Evolutionary conservation across 2,329 filamentous ascomycete species (phyloP).

Genomic region (Drechslerella stenobrocha): DNA sequence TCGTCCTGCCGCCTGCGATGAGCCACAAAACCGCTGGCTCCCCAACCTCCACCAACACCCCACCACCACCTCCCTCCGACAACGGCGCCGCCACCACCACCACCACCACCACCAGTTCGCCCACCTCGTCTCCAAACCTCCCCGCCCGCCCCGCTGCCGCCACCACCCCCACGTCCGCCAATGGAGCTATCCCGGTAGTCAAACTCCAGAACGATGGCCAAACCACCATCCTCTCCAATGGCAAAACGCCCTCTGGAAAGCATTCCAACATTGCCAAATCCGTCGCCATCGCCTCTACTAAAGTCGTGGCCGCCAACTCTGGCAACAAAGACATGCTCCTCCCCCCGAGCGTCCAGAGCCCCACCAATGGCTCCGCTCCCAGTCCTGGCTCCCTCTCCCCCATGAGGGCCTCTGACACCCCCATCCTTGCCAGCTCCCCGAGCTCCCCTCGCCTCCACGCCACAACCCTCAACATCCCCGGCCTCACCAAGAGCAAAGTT

Average conservation of each 20-base stretch:
- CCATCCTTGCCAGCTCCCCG: slow-evolving; percentile 21
- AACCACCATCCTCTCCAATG: not conserved
- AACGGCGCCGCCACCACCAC: not conserved
- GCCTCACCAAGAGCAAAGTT: slow-evolving; percentile 90
- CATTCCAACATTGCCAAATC: slow-evolving; percentile 44
- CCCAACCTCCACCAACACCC: slow-evolving; percentile 26
- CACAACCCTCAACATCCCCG: slow-evolving; percentile 55
- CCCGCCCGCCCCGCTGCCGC: slow-evolving; percentile 22
- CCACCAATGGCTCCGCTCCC: slow-evolving; percentile 3
- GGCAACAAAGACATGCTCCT: slow-evolving; percentile 47
- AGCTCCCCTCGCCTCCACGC: slow-evolving; percentile 45
- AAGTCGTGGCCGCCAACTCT: slow-evolving; percentile 40
- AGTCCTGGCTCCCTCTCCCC: slow-evolving; percentile 18
- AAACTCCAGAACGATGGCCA: slow-evolving; percentile 20
- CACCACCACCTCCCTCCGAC: slow-evolving; percentile 4
- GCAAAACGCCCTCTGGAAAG: slow-evolving; percentile 36
- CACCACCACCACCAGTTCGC: slow-evolving; percentile 5
- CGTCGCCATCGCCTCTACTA: slow-evolving; percentile 45
- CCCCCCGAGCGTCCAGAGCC: slow-evolving; percentile 28
- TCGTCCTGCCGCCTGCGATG: slow-evolving; percentile 27
- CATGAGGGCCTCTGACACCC: slow-evolving; percentile 46
- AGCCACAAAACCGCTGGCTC: slow-evolving; percentile 44
- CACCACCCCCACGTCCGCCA: slow-evolving; percentile 4
- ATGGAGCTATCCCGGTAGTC: slow-evolving; percentile 39
- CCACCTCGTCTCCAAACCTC: slow-evolving; percentile 12